phyloP scores from a whole-genome alignment of 176 grass and related monocot genomes.

The Avena atlantica region DNA sequence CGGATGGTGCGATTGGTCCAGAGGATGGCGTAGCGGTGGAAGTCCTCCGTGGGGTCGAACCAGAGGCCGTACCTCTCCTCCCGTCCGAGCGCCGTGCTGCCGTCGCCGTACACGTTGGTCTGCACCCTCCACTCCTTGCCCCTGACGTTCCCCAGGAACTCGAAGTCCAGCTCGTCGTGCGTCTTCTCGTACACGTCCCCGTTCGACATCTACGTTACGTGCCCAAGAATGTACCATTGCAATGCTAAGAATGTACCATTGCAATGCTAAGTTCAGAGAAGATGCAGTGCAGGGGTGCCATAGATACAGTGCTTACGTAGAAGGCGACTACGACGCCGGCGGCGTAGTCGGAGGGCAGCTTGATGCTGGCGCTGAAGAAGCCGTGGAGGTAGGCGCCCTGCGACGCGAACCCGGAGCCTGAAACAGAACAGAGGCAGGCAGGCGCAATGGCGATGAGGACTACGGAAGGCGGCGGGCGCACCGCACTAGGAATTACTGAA shows the following conservation, averaged over 20 bases:
- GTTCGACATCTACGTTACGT: slow-evolving; percentile 74
- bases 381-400: slow-evolving; percentile 74
- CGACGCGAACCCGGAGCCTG: slow-evolving; percentile 83
- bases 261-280: background rate
- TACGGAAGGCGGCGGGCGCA: background rate
- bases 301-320: slow-evolving; percentile 52
- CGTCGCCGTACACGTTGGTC: slow-evolving; percentile 92
- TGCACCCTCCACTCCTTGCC: slow-evolving; percentile 79
- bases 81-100: slow-evolving; percentile 70
- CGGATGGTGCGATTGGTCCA: slow-evolving; percentile 72
- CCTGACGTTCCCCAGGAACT: slow-evolving; percentile 87
- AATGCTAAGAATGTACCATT: too few relatives aligned
- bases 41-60: slow-evolving; percentile 81
- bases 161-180: slow-evolving; percentile 95
- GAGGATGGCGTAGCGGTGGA: slow-evolving; percentile 81
- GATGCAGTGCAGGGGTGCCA: background rate
- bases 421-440: background rate
- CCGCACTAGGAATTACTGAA: background rate
- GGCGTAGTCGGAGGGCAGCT: slow-evolving; percentile 76
- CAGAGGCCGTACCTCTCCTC: slow-evolving; percentile 86
- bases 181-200: slow-evolving; percentile 84
- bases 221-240: too few relatives aligned
- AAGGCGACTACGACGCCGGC: slow-evolving; percentile 92
- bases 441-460: background rate
- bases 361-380: slow-evolving; percentile 82